Base-by-base conservation (phyloP, 106 monocot species). In the Alisma plantagoaquatica region DNA sequence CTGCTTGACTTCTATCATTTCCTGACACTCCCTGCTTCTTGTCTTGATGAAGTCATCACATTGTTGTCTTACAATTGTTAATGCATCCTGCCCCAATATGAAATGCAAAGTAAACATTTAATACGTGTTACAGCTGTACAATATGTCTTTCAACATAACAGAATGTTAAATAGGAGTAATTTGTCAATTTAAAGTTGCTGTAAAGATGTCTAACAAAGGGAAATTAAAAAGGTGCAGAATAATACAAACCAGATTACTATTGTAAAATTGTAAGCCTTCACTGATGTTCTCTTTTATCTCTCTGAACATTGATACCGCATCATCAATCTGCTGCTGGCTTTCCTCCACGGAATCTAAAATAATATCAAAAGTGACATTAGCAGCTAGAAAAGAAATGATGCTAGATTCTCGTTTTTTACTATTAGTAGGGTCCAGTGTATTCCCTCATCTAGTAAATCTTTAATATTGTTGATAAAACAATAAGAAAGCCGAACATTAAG, bases 281-380 rank as follows among this genome's bases (percentile, higher is more conserved):
- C 60, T 59, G 31, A 66, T 38, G 29, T 60, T 65, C 17, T 73
- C 65, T 47, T 65, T 73, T 25, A 73, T 65, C 60, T 73, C 72
- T 22, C 54, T 43, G 49, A 66, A 73, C 52, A 60, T 73, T 45
- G 45, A 45, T 45, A 73, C 30, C 1, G 73, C 66, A 29, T 65
- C 51, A 33, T 45, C 59, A 29, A 73, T 60, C 49, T 66, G 53
- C 48, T 66, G 51, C 38, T 54, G 66, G 18, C 60, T 41, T 38
- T 66, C 66, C 44, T 66, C 52, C 10, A 45, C 51, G 27, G 59
- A 25, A 46, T 14, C 73, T 73, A n/a, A n/a, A n/a, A n/a, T n/a
- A n/a, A n/a, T n/a, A n/a, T n/a, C n/a, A n/a, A n/a, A n/a, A n/a
- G n/a, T n/a, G n/a, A n/a, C n/a, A n/a, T n/a, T n/a, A n/a, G n/a